phyloP scores from a whole-genome alignment of 2,329 filamentous ascomycete genomes.

The Geosmithia morbida region DNA sequence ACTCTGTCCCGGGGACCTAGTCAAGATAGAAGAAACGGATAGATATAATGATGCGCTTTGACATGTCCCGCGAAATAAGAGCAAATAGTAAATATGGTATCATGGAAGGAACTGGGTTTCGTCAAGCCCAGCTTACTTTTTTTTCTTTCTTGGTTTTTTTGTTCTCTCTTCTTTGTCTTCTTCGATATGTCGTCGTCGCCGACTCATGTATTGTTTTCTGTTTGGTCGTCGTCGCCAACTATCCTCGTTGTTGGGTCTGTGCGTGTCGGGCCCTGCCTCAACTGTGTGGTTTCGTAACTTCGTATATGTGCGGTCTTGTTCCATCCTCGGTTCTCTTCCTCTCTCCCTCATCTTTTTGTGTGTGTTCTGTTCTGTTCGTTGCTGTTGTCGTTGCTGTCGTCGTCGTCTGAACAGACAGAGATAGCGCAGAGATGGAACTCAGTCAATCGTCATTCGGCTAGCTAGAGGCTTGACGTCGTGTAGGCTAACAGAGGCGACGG shows the following conservation, averaged over 20 bases:
- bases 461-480: slow-evolving; percentile 41
- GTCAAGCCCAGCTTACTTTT: too few relatives aligned
- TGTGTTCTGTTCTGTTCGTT: too few relatives aligned
- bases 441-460: slow-evolving; percentile 49
- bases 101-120: too few relatives aligned
- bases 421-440: slow-evolving; percentile 4
- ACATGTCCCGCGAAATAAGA: too few relatives aligned
- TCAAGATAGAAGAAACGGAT: too few relatives aligned
- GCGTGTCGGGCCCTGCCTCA: background rate
- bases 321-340: background rate
- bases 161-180: too few relatives aligned
- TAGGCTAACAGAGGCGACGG: slow-evolving; percentile 39
- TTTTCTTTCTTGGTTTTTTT: too few relatives aligned
- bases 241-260: background rate
- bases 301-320: background rate
- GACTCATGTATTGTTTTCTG: too few relatives aligned
- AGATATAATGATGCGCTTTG: too few relatives aligned
- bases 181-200: background rate
- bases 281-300: background rate
- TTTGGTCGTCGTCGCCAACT: background rate
- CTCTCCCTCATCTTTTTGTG: background rate
- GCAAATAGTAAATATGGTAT: too few relatives aligned
- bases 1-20: too few relatives aligned
- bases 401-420: background rate
- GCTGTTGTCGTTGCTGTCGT: too few relatives aligned